Conservation (phyloP, 805 yeast genomes). For the Hanseniaspora lachancei region DNA sequence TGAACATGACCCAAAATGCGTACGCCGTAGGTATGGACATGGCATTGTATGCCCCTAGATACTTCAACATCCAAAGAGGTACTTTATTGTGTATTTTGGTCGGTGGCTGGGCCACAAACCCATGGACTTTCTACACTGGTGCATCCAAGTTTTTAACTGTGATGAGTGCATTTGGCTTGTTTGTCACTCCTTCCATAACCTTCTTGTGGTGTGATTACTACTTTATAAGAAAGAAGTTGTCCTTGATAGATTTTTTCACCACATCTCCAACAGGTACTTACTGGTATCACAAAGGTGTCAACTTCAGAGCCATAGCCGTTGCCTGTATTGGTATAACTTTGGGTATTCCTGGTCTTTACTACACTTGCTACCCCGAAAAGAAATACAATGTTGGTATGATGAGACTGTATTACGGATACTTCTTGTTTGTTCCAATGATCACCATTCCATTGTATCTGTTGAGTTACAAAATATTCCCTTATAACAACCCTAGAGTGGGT, state of each 20-base stretch:
- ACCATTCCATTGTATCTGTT: conserved; percentile 16
- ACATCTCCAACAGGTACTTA: conserved; percentile 18
- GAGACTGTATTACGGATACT: conserved; percentile 19
- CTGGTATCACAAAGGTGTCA: conserved; percentile 18
- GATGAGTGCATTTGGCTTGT: conserved; percentile 30
- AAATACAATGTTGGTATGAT: conserved; percentile 16
- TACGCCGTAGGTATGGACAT: conserved; percentile 32
- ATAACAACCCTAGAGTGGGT: conserved; percentile 15
- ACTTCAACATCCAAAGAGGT: conserved; percentile 28
- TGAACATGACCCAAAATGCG: conserved; percentile 30
- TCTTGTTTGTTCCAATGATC: conserved; percentile 18
- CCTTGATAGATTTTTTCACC: conserved; percentile 28
- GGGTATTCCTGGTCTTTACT: conserved; percentile 19
- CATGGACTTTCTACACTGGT: conserved; percentile 31
- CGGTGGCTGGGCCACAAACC: conserved; percentile 29
- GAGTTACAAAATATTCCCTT: conserved; percentile 15
- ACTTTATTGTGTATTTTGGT: conserved; percentile 25
- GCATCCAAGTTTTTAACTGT: conserved; percentile 28
- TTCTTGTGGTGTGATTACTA: conserved; percentile 29
- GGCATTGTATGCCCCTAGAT: conserved; percentile 27
- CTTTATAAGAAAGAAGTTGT: conserved; percentile 25
- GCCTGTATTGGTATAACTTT: conserved; percentile 16
- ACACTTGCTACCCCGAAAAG: conserved; percentile 14
- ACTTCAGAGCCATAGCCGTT: conserved; percentile 16
- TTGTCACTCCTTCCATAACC: conserved; percentile 29